phyloP scores from a whole-genome alignment of 2,329 filamentous ascomycete species.

The Remersonia thermophila region DNA sequence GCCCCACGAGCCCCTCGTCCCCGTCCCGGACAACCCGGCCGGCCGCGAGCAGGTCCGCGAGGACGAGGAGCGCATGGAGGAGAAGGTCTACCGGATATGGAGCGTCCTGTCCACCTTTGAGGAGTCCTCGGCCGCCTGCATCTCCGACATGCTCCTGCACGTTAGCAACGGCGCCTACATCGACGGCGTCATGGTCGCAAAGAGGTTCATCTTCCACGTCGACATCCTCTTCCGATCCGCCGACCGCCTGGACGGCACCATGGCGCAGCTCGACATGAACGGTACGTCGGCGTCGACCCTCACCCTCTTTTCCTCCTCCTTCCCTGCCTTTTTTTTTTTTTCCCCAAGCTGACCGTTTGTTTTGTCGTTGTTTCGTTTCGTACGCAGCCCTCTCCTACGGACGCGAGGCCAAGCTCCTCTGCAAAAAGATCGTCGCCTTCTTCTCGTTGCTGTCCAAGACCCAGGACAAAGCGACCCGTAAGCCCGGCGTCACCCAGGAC shows the following conservation, averaged over 20 bases:
- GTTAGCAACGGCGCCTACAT: constrained; percentile 96
- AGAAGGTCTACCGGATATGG: constrained; percentile 97
- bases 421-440: constrained; percentile 98
- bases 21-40: constrained; percentile 39
- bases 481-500: constrained; percentile 93
- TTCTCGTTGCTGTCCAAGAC: constrained; percentile 91
- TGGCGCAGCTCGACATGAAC: constrained; percentile 59
- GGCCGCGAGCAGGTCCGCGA: constrained; percentile 65
- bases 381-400: constrained; percentile 69
- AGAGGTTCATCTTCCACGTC: constrained; percentile 92
- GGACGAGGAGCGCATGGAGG: constrained; percentile 89
- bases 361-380: constrained; percentile 10
- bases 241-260: constrained; percentile 67
- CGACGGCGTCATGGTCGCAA: constrained; percentile 86
- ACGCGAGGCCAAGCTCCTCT: constrained; percentile 95
- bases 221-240: constrained; percentile 84
- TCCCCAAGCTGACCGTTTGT: too few relatives aligned
- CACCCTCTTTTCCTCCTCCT: too few relatives aligned
- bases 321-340: too few relatives aligned
- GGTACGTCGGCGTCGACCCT: constrained; percentile 46
- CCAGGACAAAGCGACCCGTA: constrained; percentile 77
- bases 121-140: constrained; percentile 93
- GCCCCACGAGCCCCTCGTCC: constrained; percentile 38
- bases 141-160: constrained; percentile 96
- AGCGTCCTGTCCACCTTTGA: constrained; percentile 94